Conservation (phyloP, 805 yeast species). For the Nakazawaea wickerhamii region DNA sequence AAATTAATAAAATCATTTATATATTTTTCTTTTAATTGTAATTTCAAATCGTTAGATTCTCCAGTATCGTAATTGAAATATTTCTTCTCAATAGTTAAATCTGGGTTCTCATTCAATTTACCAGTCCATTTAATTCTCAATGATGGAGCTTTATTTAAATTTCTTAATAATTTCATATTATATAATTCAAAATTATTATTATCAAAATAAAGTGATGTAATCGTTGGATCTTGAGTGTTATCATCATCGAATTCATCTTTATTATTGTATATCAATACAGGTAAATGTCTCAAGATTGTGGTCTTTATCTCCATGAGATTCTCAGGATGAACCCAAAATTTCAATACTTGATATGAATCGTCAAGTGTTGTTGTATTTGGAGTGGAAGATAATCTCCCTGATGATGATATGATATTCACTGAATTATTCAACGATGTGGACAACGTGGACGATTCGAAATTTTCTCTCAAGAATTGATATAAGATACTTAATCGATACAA, state of each 20-base stretch:
- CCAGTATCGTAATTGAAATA: conserved; percentile 51
- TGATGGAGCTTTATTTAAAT: conserved; percentile 57
- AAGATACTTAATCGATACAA: conserved; percentile 76
- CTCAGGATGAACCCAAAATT: conserved; percentile 97
- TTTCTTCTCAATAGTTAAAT: conserved; percentile 76
- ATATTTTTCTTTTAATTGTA: conserved; percentile 75
- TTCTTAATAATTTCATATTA: conserved; percentile 74
- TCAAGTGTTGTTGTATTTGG: conserved; percentile 19
- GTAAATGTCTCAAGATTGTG: conserved; percentile 87
- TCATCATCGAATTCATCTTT: conserved; percentile 44
- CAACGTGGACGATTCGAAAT: conserved; percentile 26
- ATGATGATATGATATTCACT: conserved; percentile 40
- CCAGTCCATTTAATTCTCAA: conserved; percentile 91
- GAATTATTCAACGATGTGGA: conserved; percentile 38
- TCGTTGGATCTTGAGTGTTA: conserved; percentile 65
- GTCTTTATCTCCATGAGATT: conserved; percentile 96
- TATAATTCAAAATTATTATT: conserved; percentile 77
- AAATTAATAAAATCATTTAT: conserved; percentile 57
- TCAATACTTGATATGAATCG: conserved; percentile 52
- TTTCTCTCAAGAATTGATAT: conserved; percentile 78
- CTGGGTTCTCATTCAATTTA: conserved; percentile 58
- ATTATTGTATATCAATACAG: conserved; percentile 73
- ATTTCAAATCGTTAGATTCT: conserved; percentile 48
- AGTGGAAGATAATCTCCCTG: conserved; percentile 29
- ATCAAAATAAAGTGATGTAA: conserved; percentile 86